Evolutionary conservation across 2,329 filamentous ascomycete species (phyloP).

Genomic region (Alternaria infectoria): DNA sequence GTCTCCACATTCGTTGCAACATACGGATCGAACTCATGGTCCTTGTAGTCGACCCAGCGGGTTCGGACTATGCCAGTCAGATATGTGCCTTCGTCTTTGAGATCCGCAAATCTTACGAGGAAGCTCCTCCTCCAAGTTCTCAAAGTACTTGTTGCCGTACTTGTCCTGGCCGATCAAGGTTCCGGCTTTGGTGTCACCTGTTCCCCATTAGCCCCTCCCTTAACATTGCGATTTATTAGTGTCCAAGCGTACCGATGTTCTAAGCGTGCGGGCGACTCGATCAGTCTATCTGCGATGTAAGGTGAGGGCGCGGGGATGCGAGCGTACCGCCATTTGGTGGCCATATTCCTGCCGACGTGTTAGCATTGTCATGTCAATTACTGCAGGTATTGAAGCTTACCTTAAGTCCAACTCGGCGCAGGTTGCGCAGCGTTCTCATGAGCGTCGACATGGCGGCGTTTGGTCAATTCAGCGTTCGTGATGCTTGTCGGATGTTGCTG

Average conservation of each 20-base stretch:
- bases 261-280: conserved; percentile 30
- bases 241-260: conserved; percentile 46
- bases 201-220: conserved; percentile 33
- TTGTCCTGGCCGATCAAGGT: conserved; percentile 82
- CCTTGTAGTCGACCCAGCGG: conserved; percentile 96
- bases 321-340: conserved; percentile 87
- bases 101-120: conserved; percentile 67
- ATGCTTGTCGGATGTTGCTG: conserved; percentile 19
- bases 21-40: conserved; percentile 80
- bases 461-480: conserved; percentile 18
- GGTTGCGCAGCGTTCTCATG: conserved; percentile 81
- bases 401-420: conserved; percentile 88
- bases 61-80: conserved; percentile 72
- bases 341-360: conserved; percentile 74
- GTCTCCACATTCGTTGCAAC: conserved; percentile 31
- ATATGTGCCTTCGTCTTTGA: neutral
- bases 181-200: conserved; percentile 96
- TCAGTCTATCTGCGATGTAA: conserved; percentile 31
- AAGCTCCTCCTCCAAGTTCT: conserved; percentile 89
- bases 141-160: conserved; percentile 97
- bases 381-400: conserved; percentile 55
- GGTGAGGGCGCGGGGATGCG: conserved; percentile 30
- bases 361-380: conserved; percentile 28
- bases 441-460: conserved; percentile 83
- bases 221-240: neutral